Percentiles rank a stretch among this genome's conserved stretches.
Evolutionary conservation across 768 basidiomycete species (phyloP).

Genomic region (Termitomyces sp.): DNA sequence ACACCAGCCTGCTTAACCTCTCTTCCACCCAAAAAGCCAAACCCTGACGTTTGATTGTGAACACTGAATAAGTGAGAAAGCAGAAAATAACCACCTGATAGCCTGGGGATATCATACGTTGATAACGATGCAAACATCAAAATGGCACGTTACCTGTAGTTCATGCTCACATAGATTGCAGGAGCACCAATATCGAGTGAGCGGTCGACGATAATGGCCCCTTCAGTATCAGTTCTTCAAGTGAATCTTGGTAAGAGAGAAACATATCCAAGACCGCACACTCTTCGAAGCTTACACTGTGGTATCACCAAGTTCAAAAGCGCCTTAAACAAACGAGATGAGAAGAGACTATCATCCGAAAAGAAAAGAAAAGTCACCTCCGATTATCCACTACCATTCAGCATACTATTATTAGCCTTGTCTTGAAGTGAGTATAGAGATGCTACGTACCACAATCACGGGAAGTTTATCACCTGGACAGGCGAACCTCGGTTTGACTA

Average conservation of each 20-base stretch:
- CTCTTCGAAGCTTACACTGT: neutral
- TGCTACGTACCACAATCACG: constrained; percentile 44
- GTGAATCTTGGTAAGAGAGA: neutral
- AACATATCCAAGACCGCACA: too few species aligned
- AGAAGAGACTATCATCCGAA: neutral
- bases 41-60: constrained; percentile 24
- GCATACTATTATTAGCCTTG: neutral
- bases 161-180: constrained; percentile 51
- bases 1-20: constrained; percentile 50
- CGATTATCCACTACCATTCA: constrained; percentile 44
- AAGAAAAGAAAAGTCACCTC: constrained; percentile 25
- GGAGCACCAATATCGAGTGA: constrained; percentile 41
- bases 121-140: neutral
- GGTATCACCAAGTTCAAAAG: constrained; percentile 5
- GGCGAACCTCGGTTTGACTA: constrained; percentile 40
- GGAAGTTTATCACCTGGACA: constrained; percentile 43
- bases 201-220: constrained; percentile 37
- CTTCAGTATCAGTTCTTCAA: constrained; percentile 41
- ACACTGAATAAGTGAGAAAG: neutral
- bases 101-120: neutral
- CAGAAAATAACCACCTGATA: neutral
- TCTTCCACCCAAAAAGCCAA: constrained; percentile 50
- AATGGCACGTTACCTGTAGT: constrained; percentile 34
- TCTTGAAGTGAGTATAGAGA: neutral
- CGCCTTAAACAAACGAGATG: neutral